phyloP scores from a whole-genome alignment of 192 early-diverging fungal species.

The Backusella liffmaniae region DNA sequence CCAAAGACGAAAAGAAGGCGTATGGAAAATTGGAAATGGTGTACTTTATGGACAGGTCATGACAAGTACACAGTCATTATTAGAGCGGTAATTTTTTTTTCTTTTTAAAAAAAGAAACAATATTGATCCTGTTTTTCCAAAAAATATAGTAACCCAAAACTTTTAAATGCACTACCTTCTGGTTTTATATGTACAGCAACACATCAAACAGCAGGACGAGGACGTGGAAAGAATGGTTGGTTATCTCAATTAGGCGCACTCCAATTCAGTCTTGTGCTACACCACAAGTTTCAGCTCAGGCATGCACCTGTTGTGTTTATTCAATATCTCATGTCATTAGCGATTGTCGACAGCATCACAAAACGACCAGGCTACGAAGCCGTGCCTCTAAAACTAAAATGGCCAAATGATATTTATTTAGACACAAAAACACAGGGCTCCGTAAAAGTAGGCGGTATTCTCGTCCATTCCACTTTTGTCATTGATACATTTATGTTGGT shows the following conservation, averaged over 20 bases:
- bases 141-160: constrained; percentile 54
- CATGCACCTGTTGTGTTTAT: constrained; percentile 80
- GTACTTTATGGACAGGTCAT: constrained; percentile 78
- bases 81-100: constrained; percentile 66
- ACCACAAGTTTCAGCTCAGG: constrained; percentile 58
- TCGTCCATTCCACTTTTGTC: constrained; percentile 80
- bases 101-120: too few species aligned
- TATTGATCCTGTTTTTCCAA: too few species aligned
- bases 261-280: constrained; percentile 79
- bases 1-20: constrained; percentile 35
- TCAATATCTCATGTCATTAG: constrained; percentile 90
- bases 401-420: constrained; percentile 98
- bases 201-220: constrained; percentile 77
- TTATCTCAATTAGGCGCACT: constrained; percentile 89
- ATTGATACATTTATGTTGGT: constrained; percentile 73
- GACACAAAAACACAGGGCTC: constrained; percentile 39
- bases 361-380: constrained; percentile 72
- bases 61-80: constrained; percentile 87
- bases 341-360: constrained; percentile 75
- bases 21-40: constrained; percentile 61
- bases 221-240: constrained; percentile 93
- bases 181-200: constrained; percentile 84
- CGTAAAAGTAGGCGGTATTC: constrained; percentile 85
- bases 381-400: constrained; percentile 86
- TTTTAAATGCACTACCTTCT: constrained; percentile 66